Base-by-base conservation (phyloP, 2,329 filamentous ascomycete genomes). In the Xylaria polymorpha region DNA sequence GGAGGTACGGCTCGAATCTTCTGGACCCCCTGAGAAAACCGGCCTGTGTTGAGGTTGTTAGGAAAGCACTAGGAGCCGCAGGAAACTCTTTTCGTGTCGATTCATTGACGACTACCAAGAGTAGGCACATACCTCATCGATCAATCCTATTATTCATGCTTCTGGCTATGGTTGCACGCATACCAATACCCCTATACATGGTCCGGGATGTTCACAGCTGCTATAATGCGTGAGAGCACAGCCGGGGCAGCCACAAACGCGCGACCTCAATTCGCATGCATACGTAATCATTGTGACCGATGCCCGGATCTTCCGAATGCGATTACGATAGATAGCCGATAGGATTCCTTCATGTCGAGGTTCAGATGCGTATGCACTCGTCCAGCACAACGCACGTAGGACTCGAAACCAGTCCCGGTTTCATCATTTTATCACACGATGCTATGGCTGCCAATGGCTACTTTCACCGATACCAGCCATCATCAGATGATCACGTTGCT, bases 381-480 rank as follows among this genome's bases (percentile, higher is more conserved):
- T 41, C 44, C 32, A 22, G 18, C 12, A 53, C 44, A 29, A 43
- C 29, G 12, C 10, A 58, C 29, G 41, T 4, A 35, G 6, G 18
- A 20, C 41, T 60, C 10, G 35, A 51, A 51, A 25, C 6, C 7
- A 14, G 29, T 32, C 10, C 15, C n/a, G 14, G 39, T 44, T 53
- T 43, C 43, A 18, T 39, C 22, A 18, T 44, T 53, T 43, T 37
- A 18, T 39, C 22, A 18, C 25, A 55, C 39, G 18, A 66, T 48
- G 20, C 35, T 20, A 15, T 37, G n/a, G 44, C 39, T 25, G 14
- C 48, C 51, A 53, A 62, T 29, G 20, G n/a, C 86, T 0, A 76
- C 87, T 8, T 85, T 86, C 74, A 84, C 86, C 68, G 86, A 83
- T 0, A 85, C 87, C 72, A 83, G 82, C 35, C 58, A 73, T 61